Conservation (phyloP, 495 filamentous ascomycete species). For the Neurospora tetrasperma region DNA sequence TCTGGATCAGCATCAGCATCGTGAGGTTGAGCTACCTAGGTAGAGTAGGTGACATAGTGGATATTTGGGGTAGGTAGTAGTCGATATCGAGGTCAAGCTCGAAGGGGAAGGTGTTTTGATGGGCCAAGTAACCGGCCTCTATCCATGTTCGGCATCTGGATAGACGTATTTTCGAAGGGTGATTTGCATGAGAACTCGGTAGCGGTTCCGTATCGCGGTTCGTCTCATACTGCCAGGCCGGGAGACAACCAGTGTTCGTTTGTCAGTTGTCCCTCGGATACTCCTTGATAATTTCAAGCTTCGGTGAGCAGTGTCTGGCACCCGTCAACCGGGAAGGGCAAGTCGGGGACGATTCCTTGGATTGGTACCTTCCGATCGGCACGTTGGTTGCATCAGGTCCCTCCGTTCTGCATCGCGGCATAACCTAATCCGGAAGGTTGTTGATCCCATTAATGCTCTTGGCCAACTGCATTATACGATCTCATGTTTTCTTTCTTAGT, state of each 20-base stretch:
- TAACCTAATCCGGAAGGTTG: background rate
- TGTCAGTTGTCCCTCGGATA: background rate
- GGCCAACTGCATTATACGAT: background rate
- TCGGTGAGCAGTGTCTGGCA: background rate
- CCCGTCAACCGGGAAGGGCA: background rate
- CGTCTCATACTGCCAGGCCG: background rate
- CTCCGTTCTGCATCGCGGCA: background rate
- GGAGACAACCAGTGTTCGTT: background rate
- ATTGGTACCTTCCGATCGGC: background rate
- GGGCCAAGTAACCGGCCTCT: background rate
- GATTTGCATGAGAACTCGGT: background rate
- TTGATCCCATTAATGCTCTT: background rate
- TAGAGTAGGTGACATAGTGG: background rate
- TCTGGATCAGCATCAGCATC: background rate
- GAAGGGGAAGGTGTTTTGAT: background rate
- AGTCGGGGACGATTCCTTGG: background rate
- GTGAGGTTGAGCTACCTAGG: background rate
- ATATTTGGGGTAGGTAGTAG: background rate
- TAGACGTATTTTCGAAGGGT: background rate
- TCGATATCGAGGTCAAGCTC: background rate
- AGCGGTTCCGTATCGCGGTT: background rate
- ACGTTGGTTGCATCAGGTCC: background rate
- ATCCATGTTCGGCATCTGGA: background rate
- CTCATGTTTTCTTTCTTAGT: background rate
- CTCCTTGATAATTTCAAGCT: background rate